Evolutionary conservation across 345 rosid species (phyloP).

Genomic region (Dipteronia sinensis): DNA sequence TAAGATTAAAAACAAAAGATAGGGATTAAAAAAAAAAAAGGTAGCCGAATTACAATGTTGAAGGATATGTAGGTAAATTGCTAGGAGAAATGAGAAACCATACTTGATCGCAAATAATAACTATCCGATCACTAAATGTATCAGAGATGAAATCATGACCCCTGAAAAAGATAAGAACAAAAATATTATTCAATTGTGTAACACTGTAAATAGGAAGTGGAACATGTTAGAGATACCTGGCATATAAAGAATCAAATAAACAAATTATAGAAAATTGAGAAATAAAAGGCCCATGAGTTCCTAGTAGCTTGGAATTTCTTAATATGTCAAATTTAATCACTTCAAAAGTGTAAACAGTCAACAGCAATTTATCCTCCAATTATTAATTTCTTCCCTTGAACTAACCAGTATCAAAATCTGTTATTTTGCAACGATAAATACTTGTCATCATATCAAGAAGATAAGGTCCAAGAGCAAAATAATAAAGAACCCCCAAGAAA

Average conservation of each 20-base stretch:
- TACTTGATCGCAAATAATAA: conserved; percentile 97
- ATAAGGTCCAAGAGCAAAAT: neutral
- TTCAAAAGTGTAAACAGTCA: too few species aligned
- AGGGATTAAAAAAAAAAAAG: neutral
- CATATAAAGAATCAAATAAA: conserved; percentile 10
- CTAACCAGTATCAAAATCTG: neutral
- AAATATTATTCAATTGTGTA: neutral
- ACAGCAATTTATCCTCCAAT: neutral
- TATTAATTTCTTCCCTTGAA: neutral
- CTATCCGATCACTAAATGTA: conserved; percentile 78
- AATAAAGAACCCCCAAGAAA: neutral
- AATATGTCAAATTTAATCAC: too few species aligned
- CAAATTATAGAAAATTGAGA: neutral
- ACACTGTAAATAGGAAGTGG: conserved; percentile 3
- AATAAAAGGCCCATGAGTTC: neutral
- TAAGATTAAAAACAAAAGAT: conserved; percentile 14
- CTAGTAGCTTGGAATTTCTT: neutral
- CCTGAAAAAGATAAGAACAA: conserved; percentile 43
- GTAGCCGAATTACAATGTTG: neutral
- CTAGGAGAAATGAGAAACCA: conserved; percentile 24
- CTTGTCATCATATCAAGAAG: neutral
- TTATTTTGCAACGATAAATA: neutral
- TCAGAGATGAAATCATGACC: conserved; percentile 73
- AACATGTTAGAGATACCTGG: neutral
- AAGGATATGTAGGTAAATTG: neutral